These are phyloP conservation scores for Eudorina sp. DNA, from an alignment of 139 green algal genomes.

Conservation along the genomic window DNA sequence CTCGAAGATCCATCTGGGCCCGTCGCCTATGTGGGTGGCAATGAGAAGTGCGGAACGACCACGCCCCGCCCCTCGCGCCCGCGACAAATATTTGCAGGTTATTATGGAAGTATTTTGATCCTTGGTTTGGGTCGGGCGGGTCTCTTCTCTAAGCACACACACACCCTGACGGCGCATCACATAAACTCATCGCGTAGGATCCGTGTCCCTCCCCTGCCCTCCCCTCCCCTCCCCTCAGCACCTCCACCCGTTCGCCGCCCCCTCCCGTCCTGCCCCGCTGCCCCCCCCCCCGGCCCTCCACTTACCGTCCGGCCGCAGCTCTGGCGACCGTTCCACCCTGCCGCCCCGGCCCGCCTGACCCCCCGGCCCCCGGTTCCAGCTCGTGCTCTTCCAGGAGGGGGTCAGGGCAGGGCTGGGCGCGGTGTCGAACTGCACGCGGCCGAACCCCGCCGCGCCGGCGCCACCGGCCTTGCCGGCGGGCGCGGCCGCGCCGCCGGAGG, in stretches of 20 bases:
- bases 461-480: not conserved
- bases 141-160: no score
- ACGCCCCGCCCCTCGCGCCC: no score
- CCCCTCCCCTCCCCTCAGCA: not conserved
- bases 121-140: no score
- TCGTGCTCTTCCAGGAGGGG: slow-evolving; percentile 74
- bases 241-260: not conserved
- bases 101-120: no score
- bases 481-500: slow-evolving; percentile 50
- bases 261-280: not conserved
- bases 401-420: slow-evolving; percentile 76
- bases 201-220: no score
- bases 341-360: not conserved
- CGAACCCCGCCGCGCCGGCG: slow-evolving; percentile 23
- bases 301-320: slow-evolving; percentile 55
- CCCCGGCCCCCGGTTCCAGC: slow-evolving; percentile 65
- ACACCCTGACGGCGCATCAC: no score
- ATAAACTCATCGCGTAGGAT: no score
- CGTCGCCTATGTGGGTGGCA: no score
- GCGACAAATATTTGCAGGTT: no score
- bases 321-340: slow-evolving; percentile 70
- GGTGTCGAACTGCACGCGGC: slow-evolving; percentile 80
- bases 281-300: not conserved
- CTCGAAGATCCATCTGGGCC: no score
- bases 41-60: no score